Evolutionary conservation across 2,329 filamentous ascomycete species (phyloP).

Genomic region (Zymoseptoria passerinii): DNA sequence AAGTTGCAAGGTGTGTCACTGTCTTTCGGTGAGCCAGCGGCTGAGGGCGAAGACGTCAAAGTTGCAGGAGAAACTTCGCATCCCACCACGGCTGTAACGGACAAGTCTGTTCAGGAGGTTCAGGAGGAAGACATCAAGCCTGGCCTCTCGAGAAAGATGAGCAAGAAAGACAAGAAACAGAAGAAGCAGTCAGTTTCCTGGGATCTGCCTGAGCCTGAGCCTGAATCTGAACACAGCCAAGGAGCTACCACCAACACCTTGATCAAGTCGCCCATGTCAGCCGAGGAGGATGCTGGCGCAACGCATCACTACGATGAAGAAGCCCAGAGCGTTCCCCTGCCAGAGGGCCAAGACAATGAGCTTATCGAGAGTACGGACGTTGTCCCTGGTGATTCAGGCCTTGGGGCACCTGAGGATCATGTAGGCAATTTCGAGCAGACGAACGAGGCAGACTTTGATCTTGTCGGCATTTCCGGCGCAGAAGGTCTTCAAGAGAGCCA

Average conservation of each 20-base stretch:
- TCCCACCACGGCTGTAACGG: background rate
- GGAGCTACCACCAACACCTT: background rate
- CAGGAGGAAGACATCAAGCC: background rate
- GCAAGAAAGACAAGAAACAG: conserved; percentile 28
- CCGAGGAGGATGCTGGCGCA: background rate
- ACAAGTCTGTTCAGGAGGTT: background rate
- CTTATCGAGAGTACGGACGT: background rate
- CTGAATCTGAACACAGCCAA: background rate
- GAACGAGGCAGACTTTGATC: background rate
- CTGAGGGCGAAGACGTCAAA: background rate
- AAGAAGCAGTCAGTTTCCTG: conserved; percentile 4
- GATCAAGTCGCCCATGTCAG: background rate
- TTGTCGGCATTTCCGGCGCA: background rate
- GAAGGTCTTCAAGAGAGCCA: background rate
- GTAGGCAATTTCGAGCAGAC: background rate
- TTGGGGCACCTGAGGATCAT: background rate
- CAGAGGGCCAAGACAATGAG: background rate
- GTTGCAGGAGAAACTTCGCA: background rate
- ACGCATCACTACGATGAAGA: background rate
- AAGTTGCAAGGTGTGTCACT: background rate
- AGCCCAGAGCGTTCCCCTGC: background rate
- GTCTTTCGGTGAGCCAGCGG: background rate
- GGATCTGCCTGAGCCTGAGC: conserved; percentile 7
- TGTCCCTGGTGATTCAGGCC: background rate
- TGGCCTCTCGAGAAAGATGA: conserved; percentile 13